Evolutionary conservation across 2,329 filamentous ascomycete species (phyloP), one percentile per base, ranked within the genome.

Genomic region (Trichoderma guizhouense): DNA sequence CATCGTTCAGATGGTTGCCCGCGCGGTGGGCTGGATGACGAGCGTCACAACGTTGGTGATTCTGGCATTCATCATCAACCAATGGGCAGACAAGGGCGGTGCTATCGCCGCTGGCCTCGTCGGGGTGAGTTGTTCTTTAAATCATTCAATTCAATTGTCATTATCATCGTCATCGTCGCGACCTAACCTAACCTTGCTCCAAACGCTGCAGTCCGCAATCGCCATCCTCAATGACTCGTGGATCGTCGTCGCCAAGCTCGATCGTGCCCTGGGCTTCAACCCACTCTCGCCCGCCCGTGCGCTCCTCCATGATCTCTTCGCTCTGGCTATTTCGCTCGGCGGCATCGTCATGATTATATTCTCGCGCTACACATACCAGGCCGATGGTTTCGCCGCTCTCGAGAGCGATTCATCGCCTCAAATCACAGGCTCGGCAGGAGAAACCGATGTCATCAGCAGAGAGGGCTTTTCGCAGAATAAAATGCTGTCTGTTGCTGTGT

Each of bases 141-240:
- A 3, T 39, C 34, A 15, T 15, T 36, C 34, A 36, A 39, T 18
- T 39, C 36, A 18, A 39, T 18, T 18, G 36, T 18, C 7, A 39
- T n/a, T 3, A 3, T 3, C n/a, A 51, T 43, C 3, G 5, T 5
- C 18, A 21, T 11, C 18, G n/a, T 4, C 43, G 47, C 47, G 60
- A 68, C 63, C 26, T 39, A 24, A 43, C 7, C 36, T 39, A 39
- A 43, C 18, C 15, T 43, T 43, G 15, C 26, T 28, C 18, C 21
- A 14, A 53, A 24, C 21, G 21, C 21, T 39, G 4, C 34, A 81
- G 80, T 76, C 76, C 30, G 74, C 75, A 63, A 75, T 81, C 18
- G 78, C 81, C 28, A 75, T 82, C 70, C 77, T 83, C 74, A 81
- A 80, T 67, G 81, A 83, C 61, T 82, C 79, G 75, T 82, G 81